Evolutionary conservation across 352 stramenopile species (phyloP).

Genomic region (Phytophthora sansomeana): DNA sequence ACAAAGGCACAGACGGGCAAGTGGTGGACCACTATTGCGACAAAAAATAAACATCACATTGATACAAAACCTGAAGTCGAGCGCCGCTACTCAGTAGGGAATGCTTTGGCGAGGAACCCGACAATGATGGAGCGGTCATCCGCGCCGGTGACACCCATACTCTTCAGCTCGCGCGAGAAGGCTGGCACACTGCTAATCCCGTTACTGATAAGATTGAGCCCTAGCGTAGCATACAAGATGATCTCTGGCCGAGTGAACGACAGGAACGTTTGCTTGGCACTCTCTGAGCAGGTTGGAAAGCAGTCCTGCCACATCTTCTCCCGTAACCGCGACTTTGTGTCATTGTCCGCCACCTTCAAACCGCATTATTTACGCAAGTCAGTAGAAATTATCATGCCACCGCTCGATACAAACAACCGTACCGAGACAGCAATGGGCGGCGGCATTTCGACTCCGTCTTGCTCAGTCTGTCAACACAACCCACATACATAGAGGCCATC

Average conservation of each 20-base stretch:
- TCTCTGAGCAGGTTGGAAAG: slow-evolving; percentile 83
- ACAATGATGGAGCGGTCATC: slow-evolving; percentile 83
- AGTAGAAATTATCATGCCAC: not conserved
- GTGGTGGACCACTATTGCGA: slow-evolving; percentile 11
- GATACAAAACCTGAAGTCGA: slow-evolving; percentile 16
- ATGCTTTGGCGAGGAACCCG: slow-evolving; percentile 77
- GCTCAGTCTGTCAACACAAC: slow-evolving; percentile 15
- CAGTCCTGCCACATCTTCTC: slow-evolving; percentile 84
- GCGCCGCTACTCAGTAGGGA: slow-evolving; percentile 62
- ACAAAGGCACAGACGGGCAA: not conserved
- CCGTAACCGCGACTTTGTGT: slow-evolving; percentile 57
- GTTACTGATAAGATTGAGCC: slow-evolving; percentile 88
- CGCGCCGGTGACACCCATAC: slow-evolving; percentile 69
- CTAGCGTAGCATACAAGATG: slow-evolving; percentile 84
- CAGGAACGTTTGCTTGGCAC: slow-evolving; percentile 73
- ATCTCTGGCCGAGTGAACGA: slow-evolving; percentile 77
- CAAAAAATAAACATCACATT: slow-evolving; percentile 41
- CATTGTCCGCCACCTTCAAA: slow-evolving; percentile 43
- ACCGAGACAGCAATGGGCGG: slow-evolving; percentile 31
- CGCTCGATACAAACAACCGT: not conserved
- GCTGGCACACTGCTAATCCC: slow-evolving; percentile 83
- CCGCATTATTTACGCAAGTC: no score
- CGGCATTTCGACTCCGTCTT: slow-evolving; percentile 26
- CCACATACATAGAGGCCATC: not conserved
- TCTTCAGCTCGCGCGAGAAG: slow-evolving; percentile 85